Evolutionary conservation across 164 flowering plant species (phyloP).

Genomic region (Houttuynia cordata): DNA sequence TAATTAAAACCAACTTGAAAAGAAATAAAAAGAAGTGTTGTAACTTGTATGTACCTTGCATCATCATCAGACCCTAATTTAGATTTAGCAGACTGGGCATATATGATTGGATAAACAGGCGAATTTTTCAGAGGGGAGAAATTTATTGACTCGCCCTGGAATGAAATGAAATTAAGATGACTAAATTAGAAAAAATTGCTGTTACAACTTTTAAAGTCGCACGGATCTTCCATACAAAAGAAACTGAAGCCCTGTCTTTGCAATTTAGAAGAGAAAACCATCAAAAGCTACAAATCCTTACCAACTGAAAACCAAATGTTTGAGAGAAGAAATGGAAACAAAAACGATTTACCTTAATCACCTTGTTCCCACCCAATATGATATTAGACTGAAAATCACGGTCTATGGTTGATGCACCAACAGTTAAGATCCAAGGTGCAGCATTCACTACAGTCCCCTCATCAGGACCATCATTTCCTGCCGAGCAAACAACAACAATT

Average conservation of each 20-base stretch:
- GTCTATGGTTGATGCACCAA: conserved; percentile 30
- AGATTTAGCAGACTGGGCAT: conserved; percentile 14
- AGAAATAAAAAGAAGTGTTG: background rate
- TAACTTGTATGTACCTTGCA: conserved; percentile 9
- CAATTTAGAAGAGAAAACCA: background rate
- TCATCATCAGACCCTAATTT: conserved; percentile 10
- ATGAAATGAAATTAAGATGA: background rate
- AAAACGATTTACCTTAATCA: conserved; percentile 32
- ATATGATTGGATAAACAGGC: conserved; percentile 19
- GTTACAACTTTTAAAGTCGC: background rate
- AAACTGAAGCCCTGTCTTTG: too few species aligned
- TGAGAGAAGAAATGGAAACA: background rate
- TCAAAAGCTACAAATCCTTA: background rate
- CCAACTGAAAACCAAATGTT: background rate
- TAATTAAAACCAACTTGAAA: conserved; percentile 8
- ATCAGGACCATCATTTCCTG: conserved; percentile 60
- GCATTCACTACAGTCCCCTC: conserved; percentile 34
- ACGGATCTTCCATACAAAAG: background rate
- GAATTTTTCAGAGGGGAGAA: conserved; percentile 19
- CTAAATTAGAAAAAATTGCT: background rate
- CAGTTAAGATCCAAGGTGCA: conserved; percentile 82
- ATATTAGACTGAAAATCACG: conserved; percentile 21
- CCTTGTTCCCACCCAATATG: conserved; percentile 24
- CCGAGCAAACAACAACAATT: conserved; percentile 65
- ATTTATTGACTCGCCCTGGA: conserved; percentile 34